Evolutionary conservation across 495 filamentous ascomycete genomes (phyloP), one percentile per base, ranked within the genome.

Genomic region (Penicillium manginii): DNA sequence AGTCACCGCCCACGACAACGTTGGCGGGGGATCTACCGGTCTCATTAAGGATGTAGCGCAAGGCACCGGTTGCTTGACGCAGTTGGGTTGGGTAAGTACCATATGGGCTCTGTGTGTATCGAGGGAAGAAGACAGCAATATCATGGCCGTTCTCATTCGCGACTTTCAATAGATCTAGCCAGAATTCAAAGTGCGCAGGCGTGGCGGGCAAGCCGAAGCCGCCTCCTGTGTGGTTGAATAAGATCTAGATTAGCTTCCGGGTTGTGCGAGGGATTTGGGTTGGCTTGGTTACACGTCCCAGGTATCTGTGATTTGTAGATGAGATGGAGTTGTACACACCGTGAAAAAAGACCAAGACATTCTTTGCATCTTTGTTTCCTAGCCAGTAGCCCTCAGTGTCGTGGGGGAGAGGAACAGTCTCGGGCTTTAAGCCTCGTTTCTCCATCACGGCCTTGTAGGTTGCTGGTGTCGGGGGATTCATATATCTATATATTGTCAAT

Each of bases 1-100:
- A 87, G 67, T 90, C 86, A 11, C 87, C 87, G 23, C 71, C 82
- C 0, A 90, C 50, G 45, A 81, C 58, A 29, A 90, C 71, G 54
- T 79, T 68, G 8, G 67, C 51, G 0, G 83, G 81, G 11, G 69
- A 66, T 18, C 73, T 73, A 12, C 62, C 64, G 0, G 70, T 69
- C 4, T 72, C 59, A 7, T 62, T 68, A 47, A 87, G 66, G 43
- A 86, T 72, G 68, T 86, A 78, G 12, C 76, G 73, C n/a, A 89
- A 73, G 18, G 77, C 73, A 31, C 73, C 74, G 53, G 78, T 71
- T 18, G 80, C 80, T 69, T 88, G 83, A 55, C 74, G 73, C 15
- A 88, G 73, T 61, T 88, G 86, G 2, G 73, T 78, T 14, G 86
- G 86, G 59, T 88, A 89, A 26, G 53, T 58, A 3, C 57, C 72